A percentile compares a stretch with the other conserved stretches of the same genome.
phyloP scores from a whole-genome alignment of 2,329 filamentous ascomycete species.

The Hymenoscyphus occultus region DNA sequence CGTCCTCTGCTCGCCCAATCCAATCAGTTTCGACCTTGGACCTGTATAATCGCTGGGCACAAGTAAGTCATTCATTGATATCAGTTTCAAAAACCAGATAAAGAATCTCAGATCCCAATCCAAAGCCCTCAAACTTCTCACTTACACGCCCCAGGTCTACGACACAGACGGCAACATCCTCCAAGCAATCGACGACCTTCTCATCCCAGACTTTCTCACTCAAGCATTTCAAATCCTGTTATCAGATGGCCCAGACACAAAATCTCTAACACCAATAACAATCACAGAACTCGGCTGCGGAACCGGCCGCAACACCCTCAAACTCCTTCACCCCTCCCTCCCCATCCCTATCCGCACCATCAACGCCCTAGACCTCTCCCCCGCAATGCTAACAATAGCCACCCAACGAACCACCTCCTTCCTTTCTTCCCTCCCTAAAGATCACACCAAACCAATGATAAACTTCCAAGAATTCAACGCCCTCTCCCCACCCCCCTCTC shows the following conservation, averaged over 20 bases:
- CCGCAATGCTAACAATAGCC: slow-evolving; percentile 56
- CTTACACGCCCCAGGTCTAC: slow-evolving; percentile 44
- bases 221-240: slow-evolving; percentile 41
- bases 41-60: slow-evolving; percentile 50
- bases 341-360: slow-evolving; percentile 28
- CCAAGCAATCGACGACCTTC: slow-evolving; percentile 58
- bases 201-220: slow-evolving; percentile 51
- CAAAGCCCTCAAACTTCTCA: neutral
- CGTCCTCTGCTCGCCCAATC: slow-evolving; percentile 21
- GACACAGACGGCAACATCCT: slow-evolving; percentile 66
- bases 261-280: slow-evolving; percentile 9
- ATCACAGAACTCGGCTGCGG: slow-evolving; percentile 59
- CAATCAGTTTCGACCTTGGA: slow-evolving; percentile 40
- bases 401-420: slow-evolving; percentile 22
- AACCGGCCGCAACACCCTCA: slow-evolving; percentile 60
- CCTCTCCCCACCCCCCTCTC: slow-evolving; percentile 28
- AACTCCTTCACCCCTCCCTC: slow-evolving; percentile 40
- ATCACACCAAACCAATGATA: neutral
- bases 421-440: neutral
- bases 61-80: slow-evolving; percentile 18
- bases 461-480: slow-evolving; percentile 30
- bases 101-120: neutral
- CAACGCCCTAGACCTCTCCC: slow-evolving; percentile 50
- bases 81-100: slow-evolving; percentile 5
- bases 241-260: slow-evolving; percentile 14